phyloP scores from a whole-genome alignment of 257 asterid genomes.

The Scutellaria barbata region DNA sequence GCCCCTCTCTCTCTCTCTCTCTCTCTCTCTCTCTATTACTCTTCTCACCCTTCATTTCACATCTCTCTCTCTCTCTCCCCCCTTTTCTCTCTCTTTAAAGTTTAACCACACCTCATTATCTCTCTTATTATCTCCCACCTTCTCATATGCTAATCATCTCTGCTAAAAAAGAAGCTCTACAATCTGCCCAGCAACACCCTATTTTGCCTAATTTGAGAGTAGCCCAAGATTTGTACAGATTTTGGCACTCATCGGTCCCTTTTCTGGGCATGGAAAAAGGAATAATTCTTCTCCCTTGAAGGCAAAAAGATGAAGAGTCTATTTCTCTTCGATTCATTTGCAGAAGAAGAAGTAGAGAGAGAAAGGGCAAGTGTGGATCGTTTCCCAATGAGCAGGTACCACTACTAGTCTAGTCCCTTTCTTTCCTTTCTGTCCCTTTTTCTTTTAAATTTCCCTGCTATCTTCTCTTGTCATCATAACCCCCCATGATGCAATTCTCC shows the following conservation, averaged over 20 bases:
- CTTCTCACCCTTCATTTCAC: too few relatives aligned
- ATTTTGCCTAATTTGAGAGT: constrained; percentile 48
- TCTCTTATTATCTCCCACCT: constrained; percentile 10
- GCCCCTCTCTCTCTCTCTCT: too few relatives aligned
- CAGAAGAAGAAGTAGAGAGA: neutral
- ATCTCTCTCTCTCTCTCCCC: too few relatives aligned
- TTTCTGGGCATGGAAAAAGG: constrained; percentile 44
- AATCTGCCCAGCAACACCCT: constrained; percentile 34
- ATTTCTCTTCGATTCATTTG: constrained; percentile 49
- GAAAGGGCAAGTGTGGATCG: constrained; percentile 44
- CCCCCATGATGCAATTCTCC: constrained; percentile 68
- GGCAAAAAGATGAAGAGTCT: constrained; percentile 62
- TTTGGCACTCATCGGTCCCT: constrained; percentile 48
- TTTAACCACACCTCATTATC: too few relatives aligned
- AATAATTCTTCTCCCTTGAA: constrained; percentile 37
- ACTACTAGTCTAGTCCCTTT: constrained; percentile 80
- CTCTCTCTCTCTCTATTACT: too few relatives aligned
- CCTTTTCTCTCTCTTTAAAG: too few relatives aligned
- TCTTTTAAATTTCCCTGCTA: neutral
- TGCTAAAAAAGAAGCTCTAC: constrained; percentile 37
- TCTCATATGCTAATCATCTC: constrained; percentile 27
- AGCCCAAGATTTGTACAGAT: constrained; percentile 34
- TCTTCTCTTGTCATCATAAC: neutral
- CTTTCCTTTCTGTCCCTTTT: constrained; percentile 49
- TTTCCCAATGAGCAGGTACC: constrained; percentile 76